These are phyloP conservation scores for Fusarium temperatum DNA, from an alignment of 2,329 filamentous ascomycete genomes.

Conservation along the genomic window DNA sequence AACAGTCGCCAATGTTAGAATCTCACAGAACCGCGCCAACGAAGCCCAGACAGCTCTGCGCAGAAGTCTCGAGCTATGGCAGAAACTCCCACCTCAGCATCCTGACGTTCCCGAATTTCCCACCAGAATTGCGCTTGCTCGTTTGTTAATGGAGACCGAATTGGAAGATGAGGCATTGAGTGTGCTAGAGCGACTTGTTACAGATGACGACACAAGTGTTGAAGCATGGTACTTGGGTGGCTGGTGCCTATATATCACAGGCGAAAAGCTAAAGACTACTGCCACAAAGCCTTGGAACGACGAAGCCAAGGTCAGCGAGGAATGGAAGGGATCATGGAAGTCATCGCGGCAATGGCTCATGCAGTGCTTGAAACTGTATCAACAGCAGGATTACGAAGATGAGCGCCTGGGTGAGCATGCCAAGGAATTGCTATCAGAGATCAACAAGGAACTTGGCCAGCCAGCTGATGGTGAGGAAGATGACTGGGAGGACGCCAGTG, in stretches of 20 bases:
- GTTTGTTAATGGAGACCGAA: conserved; percentile 88
- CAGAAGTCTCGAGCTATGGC: conserved; percentile 85
- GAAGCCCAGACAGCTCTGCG: conserved; percentile 83
- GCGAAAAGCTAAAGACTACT: conserved; percentile 66
- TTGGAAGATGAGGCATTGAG: conserved; percentile 86
- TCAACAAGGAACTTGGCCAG: conserved; percentile 72
- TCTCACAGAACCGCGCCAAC: conserved; percentile 82
- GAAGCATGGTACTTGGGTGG: conserved; percentile 98
- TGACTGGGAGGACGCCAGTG: conserved; percentile 63
- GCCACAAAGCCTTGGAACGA: conserved; percentile 48
- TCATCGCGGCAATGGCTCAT: conserved; percentile 85
- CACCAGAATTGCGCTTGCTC: conserved; percentile 81
- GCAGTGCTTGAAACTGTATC: conserved; percentile 82
- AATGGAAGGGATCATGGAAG: conserved; percentile 71
- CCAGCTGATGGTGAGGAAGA: conserved; percentile 64
- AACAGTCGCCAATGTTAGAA: conserved; percentile 90
- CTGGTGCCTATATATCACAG: conserved; percentile 86
- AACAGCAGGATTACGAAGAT: conserved; percentile 84
- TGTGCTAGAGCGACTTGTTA: conserved; percentile 83
- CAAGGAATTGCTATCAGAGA: conserved; percentile 71
- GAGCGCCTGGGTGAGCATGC: conserved; percentile 80
- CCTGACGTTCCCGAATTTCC: conserved; percentile 84
- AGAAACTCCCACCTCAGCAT: conserved; percentile 76
- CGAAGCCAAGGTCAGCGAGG: conserved; percentile 51
- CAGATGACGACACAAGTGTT: conserved; percentile 92